Base-by-base conservation (phyloP, 306 rosid species). In the Psophocarpus tetragonolobus region DNA sequence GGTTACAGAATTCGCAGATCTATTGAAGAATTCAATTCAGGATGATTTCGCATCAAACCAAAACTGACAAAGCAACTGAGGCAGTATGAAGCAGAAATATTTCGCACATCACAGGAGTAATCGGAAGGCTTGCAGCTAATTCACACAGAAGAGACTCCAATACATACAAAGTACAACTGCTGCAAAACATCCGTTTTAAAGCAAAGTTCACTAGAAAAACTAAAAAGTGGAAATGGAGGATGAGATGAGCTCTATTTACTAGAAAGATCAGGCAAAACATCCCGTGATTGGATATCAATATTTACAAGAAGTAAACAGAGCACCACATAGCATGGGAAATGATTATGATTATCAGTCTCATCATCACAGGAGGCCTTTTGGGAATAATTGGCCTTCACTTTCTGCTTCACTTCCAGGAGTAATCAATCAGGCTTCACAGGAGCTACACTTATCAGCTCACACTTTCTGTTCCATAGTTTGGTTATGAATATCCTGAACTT, bases 401-500 rank as follows among this genome's bases (percentile, higher is more conserved):
- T 26, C 66, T 13, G 66, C 21, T 60, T 61, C 68, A 30, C 23
- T 30, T 51, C 14, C 62, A 20, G 64, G 3, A 26, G 64, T 57
- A 24, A 27, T 23, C 63, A 56, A 24, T 26, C 36, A 57, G 64
- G 64, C 33, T 57, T 26, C 36, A 10, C 64, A 26, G 36, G 1
- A 57, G 18, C 64, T 57, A 26, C 64, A 68, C 30, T 67, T 73
- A 57, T 86, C 85, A 82, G 67, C 45, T 54, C 12, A 71, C 85
- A 4, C n/a, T 44, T 78, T 76, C 74, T 8, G 53, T 60, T 27
- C 11, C 42, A 27, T 26, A 4, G 74, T 69, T 69, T 27, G 17
- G 41, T 26, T 4, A 88, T 50, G 86, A 79, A 82, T 87, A 26
- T 86, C 93, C 80, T 86, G 91, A 38, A 93, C 94, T 77, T 85